phyloP scores from a whole-genome alignment of 306 rosid species.

The Malus asiatica region DNA sequence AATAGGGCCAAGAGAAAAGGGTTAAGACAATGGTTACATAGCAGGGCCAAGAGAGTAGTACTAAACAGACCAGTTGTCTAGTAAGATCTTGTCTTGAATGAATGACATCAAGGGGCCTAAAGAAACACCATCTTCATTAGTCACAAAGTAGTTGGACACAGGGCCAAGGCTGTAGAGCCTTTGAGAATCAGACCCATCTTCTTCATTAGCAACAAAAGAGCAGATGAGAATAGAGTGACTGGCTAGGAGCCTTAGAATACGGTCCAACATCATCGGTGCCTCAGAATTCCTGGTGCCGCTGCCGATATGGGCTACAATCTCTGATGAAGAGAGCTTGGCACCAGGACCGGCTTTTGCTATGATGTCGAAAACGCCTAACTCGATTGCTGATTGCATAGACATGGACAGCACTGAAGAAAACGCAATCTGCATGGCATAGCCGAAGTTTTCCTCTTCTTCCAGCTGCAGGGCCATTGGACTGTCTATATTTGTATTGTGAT shows the following conservation, averaged over 20 bases:
- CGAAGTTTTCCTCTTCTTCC: constrained; percentile 31
- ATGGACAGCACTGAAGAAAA: constrained; percentile 15
- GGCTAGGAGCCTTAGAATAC: constrained; percentile 40
- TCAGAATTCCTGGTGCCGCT: constrained; percentile 22
- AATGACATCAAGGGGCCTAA: constrained; percentile 24
- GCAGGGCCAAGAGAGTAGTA: background rate
- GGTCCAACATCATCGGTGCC: constrained; percentile 41
- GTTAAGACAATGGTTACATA: background rate
- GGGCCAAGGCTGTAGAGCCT: constrained; percentile 33
- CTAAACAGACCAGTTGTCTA: constrained; percentile 32
- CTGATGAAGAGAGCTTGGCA: constrained; percentile 21
- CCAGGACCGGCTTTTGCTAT: constrained; percentile 31
- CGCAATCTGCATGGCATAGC: constrained; percentile 27
- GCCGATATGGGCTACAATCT: constrained; percentile 24
- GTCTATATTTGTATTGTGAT: background rate
- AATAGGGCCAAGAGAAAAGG: too few relatives aligned
- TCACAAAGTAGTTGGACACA: constrained; percentile 23
- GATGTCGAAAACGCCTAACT: constrained; percentile 48
- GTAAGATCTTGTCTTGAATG: constrained; percentile 24
- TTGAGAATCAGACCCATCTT: background rate
- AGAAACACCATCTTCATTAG: constrained; percentile 30
- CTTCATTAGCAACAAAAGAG: constrained; percentile 3
- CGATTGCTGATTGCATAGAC: constrained; percentile 31
- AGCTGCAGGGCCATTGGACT: background rate
- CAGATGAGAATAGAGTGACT: constrained; percentile 36